phyloP scores from a whole-genome alignment of 2,329 filamentous ascomycete genomes.

The Ceratocystis colombiana region DNA sequence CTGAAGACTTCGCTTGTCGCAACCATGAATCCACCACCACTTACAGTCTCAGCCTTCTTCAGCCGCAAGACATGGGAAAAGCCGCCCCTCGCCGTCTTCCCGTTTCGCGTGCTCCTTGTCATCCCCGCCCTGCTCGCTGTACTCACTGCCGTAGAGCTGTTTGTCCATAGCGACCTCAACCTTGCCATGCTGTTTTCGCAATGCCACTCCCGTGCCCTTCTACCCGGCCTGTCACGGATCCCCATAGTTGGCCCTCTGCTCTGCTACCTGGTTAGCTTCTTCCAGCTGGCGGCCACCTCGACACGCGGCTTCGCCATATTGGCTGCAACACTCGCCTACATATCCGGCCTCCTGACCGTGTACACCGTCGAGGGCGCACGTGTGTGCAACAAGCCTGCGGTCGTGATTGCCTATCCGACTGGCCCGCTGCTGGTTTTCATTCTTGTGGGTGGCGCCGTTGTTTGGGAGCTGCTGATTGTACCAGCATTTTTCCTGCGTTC shows the following conservation, averaged over 20 bases:
- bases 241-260: conserved; percentile 39
- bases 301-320: conserved; percentile 36
- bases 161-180: conserved; percentile 42
- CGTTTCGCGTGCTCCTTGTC: conserved; percentile 44
- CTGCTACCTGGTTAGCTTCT: conserved; percentile 45
- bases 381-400: conserved; percentile 34
- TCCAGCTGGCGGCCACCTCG: conserved; percentile 37
- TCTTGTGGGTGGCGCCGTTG: conserved; percentile 40
- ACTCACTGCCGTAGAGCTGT: conserved; percentile 36
- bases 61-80: conserved; percentile 25
- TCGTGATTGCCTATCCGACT: conserved; percentile 35
- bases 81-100: conserved; percentile 44
- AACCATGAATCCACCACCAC: not conserved
- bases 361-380: conserved; percentile 43
- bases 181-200: conserved; percentile 44
- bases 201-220: conserved; percentile 40
- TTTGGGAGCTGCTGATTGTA: conserved; percentile 44
- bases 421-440: conserved; percentile 41
- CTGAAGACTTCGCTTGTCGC: not conserved
- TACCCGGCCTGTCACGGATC: conserved; percentile 38
- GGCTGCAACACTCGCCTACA: conserved; percentile 37
- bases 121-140: conserved; percentile 40
- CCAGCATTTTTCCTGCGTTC: conserved; percentile 41
- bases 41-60: not conserved
- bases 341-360: conserved; percentile 41